Evolutionary conservation across 805 yeast genomes (phyloP).

Genomic region (Maudiozyma barnettii): DNA sequence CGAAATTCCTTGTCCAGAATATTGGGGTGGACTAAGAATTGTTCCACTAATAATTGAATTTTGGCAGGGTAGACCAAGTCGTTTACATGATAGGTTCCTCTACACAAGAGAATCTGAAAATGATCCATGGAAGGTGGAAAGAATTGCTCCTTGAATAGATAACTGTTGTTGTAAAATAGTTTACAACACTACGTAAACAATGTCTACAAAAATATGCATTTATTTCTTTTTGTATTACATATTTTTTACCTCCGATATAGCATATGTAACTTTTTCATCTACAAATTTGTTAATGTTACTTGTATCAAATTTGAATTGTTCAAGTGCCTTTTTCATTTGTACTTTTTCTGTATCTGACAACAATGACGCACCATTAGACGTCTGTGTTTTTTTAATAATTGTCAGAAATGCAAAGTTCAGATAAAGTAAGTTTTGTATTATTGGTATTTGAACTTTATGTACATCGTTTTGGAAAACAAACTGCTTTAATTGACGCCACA

Average conservation of each 20-base stretch:
- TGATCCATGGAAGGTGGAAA: conserved; percentile 50
- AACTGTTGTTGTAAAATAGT: background rate
- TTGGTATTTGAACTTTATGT: background rate
- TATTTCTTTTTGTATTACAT: background rate
- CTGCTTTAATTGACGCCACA: background rate
- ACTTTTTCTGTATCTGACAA: background rate
- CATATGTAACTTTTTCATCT: conserved; percentile 6
- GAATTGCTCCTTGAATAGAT: conserved; percentile 60
- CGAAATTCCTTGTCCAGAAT: conserved; percentile 75
- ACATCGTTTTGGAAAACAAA: background rate
- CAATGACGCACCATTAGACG: background rate
- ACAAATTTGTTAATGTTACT: conserved; percentile 10
- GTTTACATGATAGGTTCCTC: conserved; percentile 82
- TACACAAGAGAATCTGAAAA: conserved; percentile 48
- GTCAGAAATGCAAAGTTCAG: conserved; percentile 12
- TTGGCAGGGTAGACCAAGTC: conserved; percentile 90
- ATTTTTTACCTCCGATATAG: conserved; percentile 1
- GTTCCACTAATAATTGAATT: conserved; percentile 87
- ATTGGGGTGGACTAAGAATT: conserved; percentile 90
- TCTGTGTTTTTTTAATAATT: background rate
- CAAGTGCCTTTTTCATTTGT: background rate
- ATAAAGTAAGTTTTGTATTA: background rate
- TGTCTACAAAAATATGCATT: background rate
- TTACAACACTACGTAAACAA: too few species aligned
- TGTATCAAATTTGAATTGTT: conserved; percentile 6